Base-by-base conservation (phyloP, 805 yeast species). In the Wickerhamomyces ciferrii region DNA sequence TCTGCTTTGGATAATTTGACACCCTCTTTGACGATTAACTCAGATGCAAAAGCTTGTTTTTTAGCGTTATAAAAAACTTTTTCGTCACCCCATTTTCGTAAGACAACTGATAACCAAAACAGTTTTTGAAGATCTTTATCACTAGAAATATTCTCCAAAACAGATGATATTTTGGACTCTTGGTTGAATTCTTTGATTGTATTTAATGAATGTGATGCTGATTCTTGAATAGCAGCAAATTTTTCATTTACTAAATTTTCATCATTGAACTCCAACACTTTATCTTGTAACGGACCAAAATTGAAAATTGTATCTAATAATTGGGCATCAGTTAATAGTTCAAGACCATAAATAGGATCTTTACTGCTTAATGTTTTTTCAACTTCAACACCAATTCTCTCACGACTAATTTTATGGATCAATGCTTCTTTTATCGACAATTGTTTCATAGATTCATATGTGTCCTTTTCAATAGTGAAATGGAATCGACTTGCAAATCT, bases 361-460 rank as follows among this genome's bases (percentile, higher is more conserved):
- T 67, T 59, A 7, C 90, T 79, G n/a, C 65, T 64, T n/a, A 92
- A 67, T 36, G 84, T 84, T 63, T 94, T 94, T 40, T 75, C 82
- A 42, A 91, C 63, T 59, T 94, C 99, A 6, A 79, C 81, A 3
- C 97, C 97, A 17, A 94, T 81, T 52, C 99, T 74, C 63, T 94
- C 99, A 44, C 94, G 74, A 47, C 96, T 87, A 42, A 94, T 90
- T 58, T 94, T 94, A 25, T 75, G 72, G 18, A 72, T 63, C 42
- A 94, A 71, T 2, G 87, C 82, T 0, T 60, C 50, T 51, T 78
- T 80, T 43, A 92, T 80, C 9, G 72, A 75, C 1, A 67, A 64
- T 34, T 74, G 71, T 32, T 63, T 69, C 96, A 94, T 90, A 0
- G 92, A 85, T 1, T 65, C 56, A 34, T 55, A 48, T 0, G 91